Evolutionary conservation across 352 stramenopile species (phyloP).

Genomic region (Pythium phragmitis): DNA sequence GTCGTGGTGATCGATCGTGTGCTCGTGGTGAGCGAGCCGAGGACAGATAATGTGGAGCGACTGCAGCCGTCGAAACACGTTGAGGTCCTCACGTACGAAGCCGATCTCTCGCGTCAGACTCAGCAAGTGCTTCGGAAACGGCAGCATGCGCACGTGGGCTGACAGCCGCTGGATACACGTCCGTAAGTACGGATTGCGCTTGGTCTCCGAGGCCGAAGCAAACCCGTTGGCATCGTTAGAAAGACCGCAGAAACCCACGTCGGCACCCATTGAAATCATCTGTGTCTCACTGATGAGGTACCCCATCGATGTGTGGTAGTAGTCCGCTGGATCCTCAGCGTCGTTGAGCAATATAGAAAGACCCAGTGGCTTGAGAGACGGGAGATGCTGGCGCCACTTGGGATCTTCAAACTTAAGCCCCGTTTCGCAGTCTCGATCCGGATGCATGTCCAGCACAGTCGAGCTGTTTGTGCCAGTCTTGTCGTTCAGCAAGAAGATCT

Average conservation of each 20-base stretch:
- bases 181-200: slow-evolving; percentile 42
- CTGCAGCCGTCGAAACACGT: slow-evolving; percentile 61
- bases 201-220: not conserved
- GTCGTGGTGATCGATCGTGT: slow-evolving; percentile 84
- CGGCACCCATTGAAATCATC: slow-evolving; percentile 8
- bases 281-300: slow-evolving; percentile 71
- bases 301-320: slow-evolving; percentile 67
- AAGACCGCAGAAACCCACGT: not conserved
- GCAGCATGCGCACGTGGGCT: slow-evolving; percentile 81
- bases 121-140: slow-evolving; percentile 78
- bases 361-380: slow-evolving; percentile 78
- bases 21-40: slow-evolving; percentile 75
- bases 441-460: slow-evolving; percentile 79
- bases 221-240: not conserved
- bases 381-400: slow-evolving; percentile 77
- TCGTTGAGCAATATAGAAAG: slow-evolving; percentile 83
- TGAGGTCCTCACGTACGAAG: slow-evolving; percentile 70
- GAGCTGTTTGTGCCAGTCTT: slow-evolving; percentile 42
- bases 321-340: slow-evolving; percentile 55
- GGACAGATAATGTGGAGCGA: slow-evolving; percentile 84
- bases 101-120: slow-evolving; percentile 83
- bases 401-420: slow-evolving; percentile 86
- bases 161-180: slow-evolving; percentile 79
- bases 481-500: slow-evolving; percentile 85
- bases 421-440: slow-evolving; percentile 68